Conservation (phyloP, 192 early-diverging fungal genomes). For the Backusella tarrabulga region DNA sequence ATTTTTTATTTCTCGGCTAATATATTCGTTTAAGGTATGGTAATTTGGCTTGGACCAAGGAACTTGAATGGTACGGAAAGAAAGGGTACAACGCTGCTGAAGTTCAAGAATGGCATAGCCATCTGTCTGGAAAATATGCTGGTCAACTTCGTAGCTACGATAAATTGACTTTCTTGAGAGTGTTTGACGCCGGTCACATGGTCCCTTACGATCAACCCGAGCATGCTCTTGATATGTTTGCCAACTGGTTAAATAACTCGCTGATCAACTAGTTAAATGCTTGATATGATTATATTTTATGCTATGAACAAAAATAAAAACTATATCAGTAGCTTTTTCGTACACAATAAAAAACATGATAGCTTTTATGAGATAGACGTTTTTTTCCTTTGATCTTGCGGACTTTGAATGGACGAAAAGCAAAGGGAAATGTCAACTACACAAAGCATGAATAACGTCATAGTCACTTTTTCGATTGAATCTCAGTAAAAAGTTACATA, state of each 20-base stretch:
- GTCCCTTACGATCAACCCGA: slow-evolving; percentile 89
- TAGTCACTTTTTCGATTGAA: not conserved
- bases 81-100: not conserved
- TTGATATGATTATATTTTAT: not conserved
- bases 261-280: not conserved
- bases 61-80: slow-evolving; percentile 17
- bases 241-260: slow-evolving; percentile 61
- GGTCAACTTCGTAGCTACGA: slow-evolving; percentile 35
- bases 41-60: slow-evolving; percentile 87
- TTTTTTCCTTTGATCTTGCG: not conserved
- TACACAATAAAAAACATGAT: not conserved
- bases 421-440: not conserved
- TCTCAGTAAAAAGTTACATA: not conserved
- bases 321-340: not conserved
- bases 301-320: not conserved
- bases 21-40: slow-evolving; percentile 47
- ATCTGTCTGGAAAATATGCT: not conserved
- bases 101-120: not conserved
- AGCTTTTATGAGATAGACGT: too few species aligned
- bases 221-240: slow-evolving; percentile 81
- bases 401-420: not conserved
- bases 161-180: slow-evolving; percentile 78
- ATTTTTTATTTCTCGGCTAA: not conserved
- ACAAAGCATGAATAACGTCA: not conserved
- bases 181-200: slow-evolving; percentile 90